These are phyloP conservation scores for Thalassiosira hispida DNA, from an alignment of 352 stramenopile species.

Conservation along the genomic window DNA sequence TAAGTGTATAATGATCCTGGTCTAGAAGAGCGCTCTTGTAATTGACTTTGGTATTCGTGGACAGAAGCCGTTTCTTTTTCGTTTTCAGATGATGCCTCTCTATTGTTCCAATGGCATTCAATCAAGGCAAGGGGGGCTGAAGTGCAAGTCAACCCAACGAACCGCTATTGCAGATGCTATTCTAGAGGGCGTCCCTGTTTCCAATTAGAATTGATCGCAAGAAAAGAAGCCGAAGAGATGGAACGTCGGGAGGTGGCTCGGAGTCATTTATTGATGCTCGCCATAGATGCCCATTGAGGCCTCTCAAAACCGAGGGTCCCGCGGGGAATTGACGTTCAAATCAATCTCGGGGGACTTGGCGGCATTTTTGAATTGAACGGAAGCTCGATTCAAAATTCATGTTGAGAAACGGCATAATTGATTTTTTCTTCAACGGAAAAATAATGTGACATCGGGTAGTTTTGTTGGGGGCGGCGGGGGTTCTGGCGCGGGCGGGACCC, in stretches of 20 bases:
- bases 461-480: too few species aligned
- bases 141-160: not conserved
- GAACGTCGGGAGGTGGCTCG: too few species aligned
- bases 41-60: not conserved
- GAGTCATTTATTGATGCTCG: too few species aligned
- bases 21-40: not conserved
- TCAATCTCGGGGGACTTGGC: not conserved
- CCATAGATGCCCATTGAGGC: too few species aligned
- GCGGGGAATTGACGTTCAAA: not conserved
- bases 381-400: not conserved
- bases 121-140: not conserved
- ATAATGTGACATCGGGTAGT: too few species aligned
- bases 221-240: not conserved
- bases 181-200: not conserved
- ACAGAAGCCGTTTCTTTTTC: not conserved
- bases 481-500: too few species aligned
- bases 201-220: not conserved
- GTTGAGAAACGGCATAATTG: not conserved
- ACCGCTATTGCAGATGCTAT: not conserved
- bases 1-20: not conserved
- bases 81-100: too few species aligned
- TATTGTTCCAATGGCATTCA: too few species aligned
- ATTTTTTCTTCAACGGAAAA: too few species aligned
- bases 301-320: not conserved
- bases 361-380: not conserved